phyloP scores from a whole-genome alignment of 768 basidiomycete genomes.

The Pleurotus pulmonarius region DNA sequence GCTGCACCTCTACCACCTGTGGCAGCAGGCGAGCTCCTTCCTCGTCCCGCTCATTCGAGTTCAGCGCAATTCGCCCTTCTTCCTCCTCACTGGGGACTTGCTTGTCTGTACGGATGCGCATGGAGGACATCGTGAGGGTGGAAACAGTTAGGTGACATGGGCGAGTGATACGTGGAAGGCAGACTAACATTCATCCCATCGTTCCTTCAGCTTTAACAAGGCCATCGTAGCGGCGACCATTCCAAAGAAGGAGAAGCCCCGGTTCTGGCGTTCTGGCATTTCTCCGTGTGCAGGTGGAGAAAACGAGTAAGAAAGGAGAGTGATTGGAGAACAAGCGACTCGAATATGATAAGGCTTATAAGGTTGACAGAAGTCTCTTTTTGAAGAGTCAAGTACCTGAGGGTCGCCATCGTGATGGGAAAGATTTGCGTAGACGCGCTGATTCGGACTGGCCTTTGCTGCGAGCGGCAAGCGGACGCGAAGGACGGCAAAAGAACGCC shows the following conservation, averaged over 20 bases:
- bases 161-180: background rate
- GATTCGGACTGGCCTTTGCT: too few relatives aligned
- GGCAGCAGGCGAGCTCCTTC: conserved; percentile 26
- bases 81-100: conserved; percentile 40
- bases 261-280: background rate
- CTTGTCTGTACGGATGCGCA: conserved; percentile 30
- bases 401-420: too few relatives aligned
- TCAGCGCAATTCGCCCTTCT: conserved; percentile 31
- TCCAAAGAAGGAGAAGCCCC: conserved; percentile 32
- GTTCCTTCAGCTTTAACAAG: conserved; percentile 44
- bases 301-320: too few relatives aligned
- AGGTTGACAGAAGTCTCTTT: too few relatives aligned
- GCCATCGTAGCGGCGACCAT: conserved; percentile 42
- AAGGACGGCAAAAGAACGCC: too few relatives aligned
- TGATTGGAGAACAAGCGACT: too few relatives aligned
- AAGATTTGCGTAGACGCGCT: too few relatives aligned
- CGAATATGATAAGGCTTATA: too few relatives aligned
- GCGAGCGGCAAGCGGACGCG: too few relatives aligned
- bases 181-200: conserved; percentile 38
- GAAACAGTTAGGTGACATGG: background rate
- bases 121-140: background rate
- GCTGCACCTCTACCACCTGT: conserved; percentile 6
- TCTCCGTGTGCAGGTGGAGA: too few relatives aligned
- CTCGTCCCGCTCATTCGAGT: conserved; percentile 17
- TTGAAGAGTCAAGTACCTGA: too few relatives aligned